These are phyloP conservation scores for Colletotrichum lentis DNA, from an alignment of 2,329 filamentous ascomycete species.

Conservation along the genomic window DNA sequence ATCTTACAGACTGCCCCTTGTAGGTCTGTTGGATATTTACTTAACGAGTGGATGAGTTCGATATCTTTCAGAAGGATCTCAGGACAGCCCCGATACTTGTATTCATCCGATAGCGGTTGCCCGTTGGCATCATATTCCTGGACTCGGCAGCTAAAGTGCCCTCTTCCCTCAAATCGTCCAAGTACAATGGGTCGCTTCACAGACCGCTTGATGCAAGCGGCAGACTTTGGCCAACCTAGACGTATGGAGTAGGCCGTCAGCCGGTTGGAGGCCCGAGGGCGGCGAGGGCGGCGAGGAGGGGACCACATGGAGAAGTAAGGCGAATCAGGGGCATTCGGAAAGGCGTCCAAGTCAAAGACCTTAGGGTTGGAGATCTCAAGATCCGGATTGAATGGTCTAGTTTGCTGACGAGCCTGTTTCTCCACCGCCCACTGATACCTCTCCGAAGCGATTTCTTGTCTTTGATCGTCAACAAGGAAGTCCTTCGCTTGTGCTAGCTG, in stretches of 20 bases:
- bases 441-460: not conserved
- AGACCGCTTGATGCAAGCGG: not conserved
- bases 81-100: not conserved
- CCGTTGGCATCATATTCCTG: not conserved
- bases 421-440: not conserved
- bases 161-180: not conserved
- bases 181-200: not conserved
- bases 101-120: not conserved
- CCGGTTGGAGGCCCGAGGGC: not conserved
- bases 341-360: not conserved
- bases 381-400: not conserved
- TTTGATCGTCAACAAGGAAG: not conserved
- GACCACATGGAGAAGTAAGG: not conserved
- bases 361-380: not conserved
- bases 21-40: not conserved
- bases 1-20: not conserved
- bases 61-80: not conserved
- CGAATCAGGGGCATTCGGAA: not conserved
- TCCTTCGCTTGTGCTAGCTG: not conserved
- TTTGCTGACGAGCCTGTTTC: not conserved
- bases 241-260: not conserved
- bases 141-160: not conserved
- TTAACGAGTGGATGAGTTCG: not conserved
- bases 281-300: not conserved
- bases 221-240: slow-evolving; percentile 1